Evolutionary conservation across 306 rosid genomes (phyloP), one percentile per base, ranked within the genome.

Genomic region (Prunus salicina): DNA sequence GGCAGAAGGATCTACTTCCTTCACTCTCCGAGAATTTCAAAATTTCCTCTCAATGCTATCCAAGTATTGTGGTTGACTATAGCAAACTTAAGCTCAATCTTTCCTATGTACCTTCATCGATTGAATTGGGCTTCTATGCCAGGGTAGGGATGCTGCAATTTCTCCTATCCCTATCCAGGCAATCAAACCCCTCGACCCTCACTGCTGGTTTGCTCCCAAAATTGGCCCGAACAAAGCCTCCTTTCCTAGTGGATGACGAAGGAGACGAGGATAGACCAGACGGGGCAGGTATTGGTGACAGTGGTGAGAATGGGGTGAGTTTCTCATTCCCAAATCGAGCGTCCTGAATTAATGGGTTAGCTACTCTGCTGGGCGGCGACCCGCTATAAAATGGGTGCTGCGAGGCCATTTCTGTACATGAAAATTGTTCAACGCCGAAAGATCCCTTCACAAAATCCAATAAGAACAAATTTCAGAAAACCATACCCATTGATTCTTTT

Each of bases 361-460:
- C 88, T 85, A 92, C 97, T 88, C 99, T 90, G 81, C 96, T 92
- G 73, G 99, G 99, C 78, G 99, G 99, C 45, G 99, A 90, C 88
- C 97, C 99, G 63, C 91, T 80, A 72, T 86, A 89, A 92, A 87
- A 95, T 71, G 96, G 97, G 87, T 97, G 97, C 88, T 93, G 72
- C 87, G 97, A 85, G 62, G 84, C 88, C 57, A 86, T 81, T 53
- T 82, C 87, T 25, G 93, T 68, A 22, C 84, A 79, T 46, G 79
- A 81, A 64, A 81, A 75, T 69, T 84, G 91, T 72, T 90, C 98
- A 66, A 68, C 69, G 47, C 87, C 91, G 82, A 75, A 81, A 69
- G 91, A 92, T 79, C 85, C 85, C 98, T 93, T 81, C 65, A 83
- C 25, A 22, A 34, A 41, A 71, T 38, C 12, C 15, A 61, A 16